A percentile compares a stretch with the other conserved stretches of the same genome.
Conservation (phyloP, 768 basidiomycete species). For the Trametes sanguinea region DNA sequence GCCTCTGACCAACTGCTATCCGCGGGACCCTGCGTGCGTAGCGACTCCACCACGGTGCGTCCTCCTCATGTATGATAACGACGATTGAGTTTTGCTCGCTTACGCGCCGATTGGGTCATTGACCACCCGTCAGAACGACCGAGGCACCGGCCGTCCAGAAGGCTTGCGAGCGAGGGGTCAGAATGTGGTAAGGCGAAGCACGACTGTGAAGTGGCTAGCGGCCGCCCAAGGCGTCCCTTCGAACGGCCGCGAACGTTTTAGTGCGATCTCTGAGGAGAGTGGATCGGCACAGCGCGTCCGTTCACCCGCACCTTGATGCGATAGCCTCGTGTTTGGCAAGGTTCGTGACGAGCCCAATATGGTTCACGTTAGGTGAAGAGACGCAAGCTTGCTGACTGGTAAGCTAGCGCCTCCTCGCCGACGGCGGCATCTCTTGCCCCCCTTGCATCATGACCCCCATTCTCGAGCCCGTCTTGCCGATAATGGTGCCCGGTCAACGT, state of each 20-base stretch:
- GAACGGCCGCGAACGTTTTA: neutral
- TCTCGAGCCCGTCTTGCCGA: neutral
- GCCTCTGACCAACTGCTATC: neutral
- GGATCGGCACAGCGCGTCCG: neutral
- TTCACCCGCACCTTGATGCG: slow-evolving; percentile 5
- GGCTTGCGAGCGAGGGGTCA: no score
- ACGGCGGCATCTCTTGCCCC: neutral
- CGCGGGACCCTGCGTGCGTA: neutral
- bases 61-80: slow-evolving; percentile 16
- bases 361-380: neutral
- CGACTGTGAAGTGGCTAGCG: neutral
- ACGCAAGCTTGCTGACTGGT: neutral
- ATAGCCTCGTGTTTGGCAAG: slow-evolving; percentile 14
- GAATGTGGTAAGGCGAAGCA: neutral
- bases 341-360: neutral
- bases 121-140: neutral
- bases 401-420: neutral
- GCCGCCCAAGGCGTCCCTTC: neutral
- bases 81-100: slow-evolving; percentile 11
- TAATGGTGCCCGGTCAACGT: neutral
- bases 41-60: slow-evolving; percentile 8
- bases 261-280: neutral
- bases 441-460: neutral
- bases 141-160: neutral
- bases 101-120: neutral